Conservation (phyloP, 176 grass and related monocot genomes). For the Tillandsia leiboldiana region DNA sequence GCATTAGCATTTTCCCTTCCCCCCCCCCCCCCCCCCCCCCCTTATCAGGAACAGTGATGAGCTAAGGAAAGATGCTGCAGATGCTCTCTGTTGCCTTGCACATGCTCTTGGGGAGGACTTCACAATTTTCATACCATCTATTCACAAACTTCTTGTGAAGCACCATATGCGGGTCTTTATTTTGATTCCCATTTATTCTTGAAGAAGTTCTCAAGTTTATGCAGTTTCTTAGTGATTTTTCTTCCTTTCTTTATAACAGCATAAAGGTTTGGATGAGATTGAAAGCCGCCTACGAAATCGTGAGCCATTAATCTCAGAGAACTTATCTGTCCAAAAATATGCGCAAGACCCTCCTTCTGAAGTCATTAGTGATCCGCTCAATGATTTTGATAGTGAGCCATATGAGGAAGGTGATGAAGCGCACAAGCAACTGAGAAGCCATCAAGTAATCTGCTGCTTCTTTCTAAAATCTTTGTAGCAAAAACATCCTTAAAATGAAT, state of each 20-base stretch:
- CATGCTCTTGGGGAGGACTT: constrained; percentile 93
- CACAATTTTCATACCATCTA: constrained; percentile 72
- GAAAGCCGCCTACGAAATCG: constrained; percentile 58
- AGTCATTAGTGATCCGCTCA: constrained; percentile 74
- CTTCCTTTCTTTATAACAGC: constrained; percentile 36
- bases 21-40: background rate
- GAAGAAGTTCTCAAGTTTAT: background rate
- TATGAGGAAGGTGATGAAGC: constrained; percentile 67
- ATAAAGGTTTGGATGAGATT: constrained; percentile 83
- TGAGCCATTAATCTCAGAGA: constrained; percentile 52
- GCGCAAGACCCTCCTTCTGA: constrained; percentile 43
- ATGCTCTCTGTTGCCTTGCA: constrained; percentile 90
- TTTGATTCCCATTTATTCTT: background rate
- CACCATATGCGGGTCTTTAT: constrained; percentile 66
- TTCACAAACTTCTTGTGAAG: constrained; percentile 85
- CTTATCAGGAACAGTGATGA: constrained; percentile 78
- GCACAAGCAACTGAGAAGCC: constrained; percentile 56
- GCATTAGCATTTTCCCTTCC: too few relatives aligned
- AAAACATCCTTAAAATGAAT: background rate
- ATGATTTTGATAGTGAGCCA: constrained; percentile 57
- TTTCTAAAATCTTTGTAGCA: background rate
- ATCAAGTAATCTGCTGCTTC: constrained; percentile 50
- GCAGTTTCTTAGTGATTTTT: background rate
- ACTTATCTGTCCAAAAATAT: constrained; percentile 65
- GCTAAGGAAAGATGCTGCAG: constrained; percentile 76